phyloP scores from a whole-genome alignment of 225 moss, liverwort and hornwort genomes.

The Sphagnum contortum region DNA sequence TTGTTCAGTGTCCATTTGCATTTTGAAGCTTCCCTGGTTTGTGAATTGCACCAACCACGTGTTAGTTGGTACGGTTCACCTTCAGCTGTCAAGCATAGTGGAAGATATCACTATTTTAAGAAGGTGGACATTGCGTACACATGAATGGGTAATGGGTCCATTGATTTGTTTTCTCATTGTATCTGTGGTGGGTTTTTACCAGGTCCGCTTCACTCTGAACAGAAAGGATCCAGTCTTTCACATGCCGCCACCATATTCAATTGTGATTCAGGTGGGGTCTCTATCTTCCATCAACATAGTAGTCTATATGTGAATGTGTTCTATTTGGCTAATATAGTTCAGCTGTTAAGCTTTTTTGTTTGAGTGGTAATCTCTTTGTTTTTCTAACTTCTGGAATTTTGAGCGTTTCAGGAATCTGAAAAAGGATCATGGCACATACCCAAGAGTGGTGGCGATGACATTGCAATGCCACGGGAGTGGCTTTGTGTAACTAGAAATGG shows the following conservation, averaged over 20 bases:
- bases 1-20: neutral
- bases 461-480: slow-evolving; percentile 57
- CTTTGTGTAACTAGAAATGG: slow-evolving; percentile 65
- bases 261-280: slow-evolving; percentile 66
- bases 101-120: too few species aligned
- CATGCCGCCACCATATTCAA: slow-evolving; percentile 91
- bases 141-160: too few species aligned
- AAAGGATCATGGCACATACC: slow-evolving; percentile 88
- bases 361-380: neutral
- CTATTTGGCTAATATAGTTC: neutral
- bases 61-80: too few species aligned
- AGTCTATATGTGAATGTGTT: too few species aligned
- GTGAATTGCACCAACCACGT: too few species aligned
- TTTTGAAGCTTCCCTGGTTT: too few species aligned
- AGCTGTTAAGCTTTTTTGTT: neutral
- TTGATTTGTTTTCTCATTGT: too few species aligned
- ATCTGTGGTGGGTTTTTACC: slow-evolving; percentile 1
- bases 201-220: slow-evolving; percentile 73
- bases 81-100: too few species aligned
- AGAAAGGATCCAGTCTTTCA: slow-evolving; percentile 60
- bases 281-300: slow-evolving; percentile 1
- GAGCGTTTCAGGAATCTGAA: slow-evolving; percentile 63
- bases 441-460: slow-evolving; percentile 45
- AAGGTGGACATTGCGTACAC: too few species aligned
- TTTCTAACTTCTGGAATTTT: neutral